Evolutionary conservation across 306 rosid genomes (phyloP).

Genomic region (Prunus armeniaca): DNA sequence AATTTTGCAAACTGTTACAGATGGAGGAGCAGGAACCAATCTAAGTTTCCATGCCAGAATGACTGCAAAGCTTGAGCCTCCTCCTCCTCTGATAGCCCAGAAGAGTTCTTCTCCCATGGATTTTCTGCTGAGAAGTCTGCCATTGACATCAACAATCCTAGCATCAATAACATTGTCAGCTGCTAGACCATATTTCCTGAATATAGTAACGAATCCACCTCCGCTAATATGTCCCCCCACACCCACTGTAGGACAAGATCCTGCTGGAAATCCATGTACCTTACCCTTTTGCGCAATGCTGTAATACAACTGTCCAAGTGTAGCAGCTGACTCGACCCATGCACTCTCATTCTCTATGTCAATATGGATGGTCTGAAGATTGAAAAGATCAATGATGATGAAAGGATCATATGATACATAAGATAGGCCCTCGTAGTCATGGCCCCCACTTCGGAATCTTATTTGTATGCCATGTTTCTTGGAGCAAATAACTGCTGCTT

Average conservation of each 20-base stretch:
- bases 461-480: slow-evolving; percentile 6
- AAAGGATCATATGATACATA: too few species aligned
- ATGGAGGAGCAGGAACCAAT: too few species aligned
- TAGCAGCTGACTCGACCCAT: slow-evolving; percentile 25
- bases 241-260: slow-evolving; percentile 32
- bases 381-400: too few species aligned
- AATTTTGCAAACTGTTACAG: too few species aligned
- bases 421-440: background rate
- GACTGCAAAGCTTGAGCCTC: slow-evolving; percentile 66
- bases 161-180: slow-evolving; percentile 28
- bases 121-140: slow-evolving; percentile 44
- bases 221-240: slow-evolving; percentile 8
- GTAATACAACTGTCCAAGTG: slow-evolving; percentile 31
- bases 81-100: slow-evolving; percentile 76
- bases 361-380: background rate
- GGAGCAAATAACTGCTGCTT: slow-evolving; percentile 26
- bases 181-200: slow-evolving; percentile 61
- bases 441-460: slow-evolving; percentile 31
- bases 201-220: slow-evolving; percentile 24
- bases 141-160: slow-evolving; percentile 44
- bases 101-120: slow-evolving; percentile 71
- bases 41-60: slow-evolving; percentile 17
- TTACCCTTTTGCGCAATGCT: slow-evolving; percentile 25
- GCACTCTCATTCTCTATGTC: slow-evolving; percentile 14
- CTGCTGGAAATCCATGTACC: slow-evolving; percentile 33